Evolutionary conservation across 768 basidiomycete genomes (phyloP).

Genomic region (Boletus fagicola): DNA sequence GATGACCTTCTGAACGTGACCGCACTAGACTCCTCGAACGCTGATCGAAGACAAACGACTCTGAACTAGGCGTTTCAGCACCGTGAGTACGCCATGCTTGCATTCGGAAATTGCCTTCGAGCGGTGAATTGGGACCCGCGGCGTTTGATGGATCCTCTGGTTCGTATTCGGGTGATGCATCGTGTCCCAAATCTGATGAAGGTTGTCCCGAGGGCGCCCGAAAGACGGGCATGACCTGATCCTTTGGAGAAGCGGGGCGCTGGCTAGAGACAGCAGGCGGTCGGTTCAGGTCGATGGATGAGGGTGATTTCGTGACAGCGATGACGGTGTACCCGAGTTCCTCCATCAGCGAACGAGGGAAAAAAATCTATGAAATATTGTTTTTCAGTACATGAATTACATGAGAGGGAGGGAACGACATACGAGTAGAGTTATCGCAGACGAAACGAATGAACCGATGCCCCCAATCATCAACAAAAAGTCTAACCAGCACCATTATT

Average conservation of each 20-base stretch:
- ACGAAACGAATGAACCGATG: constrained; percentile 76
- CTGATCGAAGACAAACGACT: constrained; percentile 29
- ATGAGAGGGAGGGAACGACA: constrained; percentile 22
- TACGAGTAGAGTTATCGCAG: constrained; percentile 76
- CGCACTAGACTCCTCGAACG: constrained; percentile 30
- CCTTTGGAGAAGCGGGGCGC: constrained; percentile 24
- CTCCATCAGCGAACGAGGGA: constrained; percentile 67
- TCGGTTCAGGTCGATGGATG: constrained; percentile 23
- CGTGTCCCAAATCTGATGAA: constrained; percentile 28
- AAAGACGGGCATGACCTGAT: constrained; percentile 24
- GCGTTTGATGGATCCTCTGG: constrained; percentile 29
- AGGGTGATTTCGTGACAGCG: constrained; percentile 31
- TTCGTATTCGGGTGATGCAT: constrained; percentile 42
- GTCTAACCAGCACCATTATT: constrained; percentile 39
- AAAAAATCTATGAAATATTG: constrained; percentile 55
- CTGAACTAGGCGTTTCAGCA: constrained; percentile 12
- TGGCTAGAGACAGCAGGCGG: constrained; percentile 3
- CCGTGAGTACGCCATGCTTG: constrained; percentile 22
- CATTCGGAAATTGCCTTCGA: constrained; percentile 27
- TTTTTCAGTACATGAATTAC: neutral
- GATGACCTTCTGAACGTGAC: constrained; percentile 31
- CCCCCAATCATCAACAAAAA: constrained; percentile 69
- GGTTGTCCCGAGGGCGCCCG: constrained; percentile 16
- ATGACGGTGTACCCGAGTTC: constrained; percentile 59
- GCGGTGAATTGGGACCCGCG: constrained; percentile 13